phyloP scores from a whole-genome alignment of 73 alveolate genomes.

The Loxodes magnus region DNA sequence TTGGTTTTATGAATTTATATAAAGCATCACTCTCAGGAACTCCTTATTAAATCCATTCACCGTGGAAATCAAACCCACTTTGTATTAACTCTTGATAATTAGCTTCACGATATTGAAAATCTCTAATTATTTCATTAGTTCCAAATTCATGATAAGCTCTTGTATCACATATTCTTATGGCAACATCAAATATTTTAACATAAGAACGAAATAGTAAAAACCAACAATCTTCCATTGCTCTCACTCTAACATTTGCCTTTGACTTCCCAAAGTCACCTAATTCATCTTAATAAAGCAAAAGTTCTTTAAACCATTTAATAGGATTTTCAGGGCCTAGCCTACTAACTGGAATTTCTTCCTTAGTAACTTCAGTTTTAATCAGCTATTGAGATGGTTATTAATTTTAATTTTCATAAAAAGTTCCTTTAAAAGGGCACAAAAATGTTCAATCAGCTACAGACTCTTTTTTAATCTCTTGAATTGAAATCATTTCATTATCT shows the following conservation, averaged over 20 bases:
- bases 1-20: slow-evolving; percentile 47
- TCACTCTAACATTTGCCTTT: slow-evolving; percentile 74
- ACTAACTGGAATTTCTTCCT: slow-evolving; percentile 77
- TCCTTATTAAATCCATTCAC: slow-evolving; percentile 77
- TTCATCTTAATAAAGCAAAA: slow-evolving; percentile 87
- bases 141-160: slow-evolving; percentile 87
- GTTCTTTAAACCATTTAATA: slow-evolving; percentile 73
- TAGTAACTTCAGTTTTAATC: slow-evolving; percentile 48
- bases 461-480: slow-evolving; percentile 25
- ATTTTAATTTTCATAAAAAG: slow-evolving; percentile 21
- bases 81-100: slow-evolving; percentile 64
- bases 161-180: slow-evolving; percentile 91
- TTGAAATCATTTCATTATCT: slow-evolving; percentile 19
- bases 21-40: slow-evolving; percentile 69
- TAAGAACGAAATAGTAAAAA: slow-evolving; percentile 85
- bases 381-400: slow-evolving; percentile 14
- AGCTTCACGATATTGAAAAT: slow-evolving; percentile 67
- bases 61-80: slow-evolving; percentile 55
- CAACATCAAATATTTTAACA: slow-evolving; percentile 93
- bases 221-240: slow-evolving; percentile 96
- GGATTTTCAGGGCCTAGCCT: slow-evolving; percentile 81
- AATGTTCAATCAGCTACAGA: slow-evolving; percentile 82
- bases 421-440: slow-evolving; percentile 93
- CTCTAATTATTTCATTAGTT: slow-evolving; percentile 62
- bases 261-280: slow-evolving; percentile 88